Conservation (phyloP, 129 eudicot species). For the Oenanthe sinensis region DNA sequence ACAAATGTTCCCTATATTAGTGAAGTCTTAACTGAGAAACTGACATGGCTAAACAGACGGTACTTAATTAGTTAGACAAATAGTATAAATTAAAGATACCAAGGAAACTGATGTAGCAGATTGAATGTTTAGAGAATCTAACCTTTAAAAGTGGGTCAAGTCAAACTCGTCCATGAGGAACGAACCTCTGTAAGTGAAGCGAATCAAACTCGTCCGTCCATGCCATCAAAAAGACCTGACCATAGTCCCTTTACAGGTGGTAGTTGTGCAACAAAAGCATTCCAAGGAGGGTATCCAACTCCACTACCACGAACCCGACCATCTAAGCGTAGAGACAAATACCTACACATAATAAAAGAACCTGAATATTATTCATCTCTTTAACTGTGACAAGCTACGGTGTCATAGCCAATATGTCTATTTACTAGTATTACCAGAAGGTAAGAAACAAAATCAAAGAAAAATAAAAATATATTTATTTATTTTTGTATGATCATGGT, state of each 20-base stretch:
- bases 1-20: background rate
- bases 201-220: constrained; percentile 83
- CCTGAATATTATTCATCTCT: background rate
- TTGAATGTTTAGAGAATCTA: constrained; percentile 12
- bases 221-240: constrained; percentile 95
- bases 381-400: background rate
- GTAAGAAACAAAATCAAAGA: background rate
- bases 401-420: background rate
- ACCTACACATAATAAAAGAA: constrained; percentile 27
- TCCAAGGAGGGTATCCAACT: constrained; percentile 97
- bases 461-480: background rate
- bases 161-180: background rate
- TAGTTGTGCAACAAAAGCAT: constrained; percentile 91
- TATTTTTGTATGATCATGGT: background rate
- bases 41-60: background rate
- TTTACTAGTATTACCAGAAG: background rate
- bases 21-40: background rate
- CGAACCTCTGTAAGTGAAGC: constrained; percentile 23
- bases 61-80: background rate
- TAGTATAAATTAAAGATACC: background rate
- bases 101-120: background rate
- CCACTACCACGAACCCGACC: constrained; percentile 99
- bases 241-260: constrained; percentile 94
- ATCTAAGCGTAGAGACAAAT: constrained; percentile 71
- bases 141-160: background rate